Evolutionary conservation across 768 basidiomycete genomes (phyloP), one percentile per base, ranked within the genome.

Genomic region (Leccinum arenicola): DNA sequence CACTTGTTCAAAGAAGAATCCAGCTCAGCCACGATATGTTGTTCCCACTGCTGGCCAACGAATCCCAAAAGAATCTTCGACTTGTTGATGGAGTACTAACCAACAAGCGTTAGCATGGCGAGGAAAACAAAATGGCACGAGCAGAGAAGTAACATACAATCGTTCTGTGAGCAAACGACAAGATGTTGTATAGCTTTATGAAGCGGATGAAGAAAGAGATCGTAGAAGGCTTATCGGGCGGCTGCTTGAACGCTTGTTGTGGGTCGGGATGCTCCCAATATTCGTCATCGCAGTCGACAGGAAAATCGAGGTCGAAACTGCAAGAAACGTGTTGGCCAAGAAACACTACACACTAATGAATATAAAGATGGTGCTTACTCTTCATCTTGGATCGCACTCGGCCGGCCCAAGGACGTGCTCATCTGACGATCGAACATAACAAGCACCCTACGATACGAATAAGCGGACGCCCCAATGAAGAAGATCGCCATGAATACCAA

Each of bases 1-100:
- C 91, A 93, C n/a, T 82, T 80, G 63, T 92, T 91, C 66, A 93
- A 74, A 3, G 84, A 82, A 4, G 87, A 85, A 73, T 93, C 91
- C 4, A 93, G 77, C 57, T 90, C 87, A 8, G 83, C 81, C 5
- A 93, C 84, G 21, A 85, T 79, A 40, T 82, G 80, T 55, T 87
- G 80, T 55, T 88, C 85, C 73, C 85, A 90, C 57, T 85, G 72
- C 61, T 60, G 74, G 57, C 84, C 77, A 19, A 75, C 75, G 50
- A 79, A 78, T 40, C 81, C 81, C 23, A 83, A 73, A 4, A 84
- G 70, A 8, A 84, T 73, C 65, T 82, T 82, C 1, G 82, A 80
- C 64, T 83, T 84, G 68, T 85, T 89, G 64, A 87, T 85, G 12
- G 89, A 82, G 69, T 92, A 93, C 89, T 89, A 54, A 12, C 49